These are phyloP conservation scores for Pyrenophora seminiperda DNA, from an alignment of 2,329 filamentous ascomycete genomes.

Conservation along the genomic window DNA sequence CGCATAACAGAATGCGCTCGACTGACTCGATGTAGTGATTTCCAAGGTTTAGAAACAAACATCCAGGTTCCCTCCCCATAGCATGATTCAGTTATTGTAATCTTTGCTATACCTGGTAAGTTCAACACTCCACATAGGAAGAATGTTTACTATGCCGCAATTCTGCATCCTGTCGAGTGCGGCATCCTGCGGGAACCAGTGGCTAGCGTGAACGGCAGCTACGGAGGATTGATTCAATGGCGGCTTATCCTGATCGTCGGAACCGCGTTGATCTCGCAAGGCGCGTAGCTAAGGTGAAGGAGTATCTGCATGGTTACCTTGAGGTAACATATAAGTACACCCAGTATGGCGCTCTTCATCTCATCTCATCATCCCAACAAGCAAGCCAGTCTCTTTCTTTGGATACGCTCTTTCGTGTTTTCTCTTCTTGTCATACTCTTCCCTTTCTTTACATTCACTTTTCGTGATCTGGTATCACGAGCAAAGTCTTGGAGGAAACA, in stretches of 20 bases:
- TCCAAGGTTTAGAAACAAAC: slow-evolving; percentile 31
- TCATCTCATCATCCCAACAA: slow-evolving; percentile 19
- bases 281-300: slow-evolving; percentile 23
- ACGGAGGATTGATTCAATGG: slow-evolving; percentile 25
- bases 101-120: slow-evolving; percentile 15
- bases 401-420: slow-evolving; percentile 24
- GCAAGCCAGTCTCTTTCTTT: slow-evolving; percentile 29
- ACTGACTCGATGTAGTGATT: slow-evolving; percentile 22
- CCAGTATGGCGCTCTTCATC: not conserved
- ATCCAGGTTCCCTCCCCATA: no score
- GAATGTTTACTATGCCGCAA: slow-evolving; percentile 7
- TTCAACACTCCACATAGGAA: slow-evolving; percentile 22
- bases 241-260: slow-evolving; percentile 24
- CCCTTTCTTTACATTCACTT: slow-evolving; percentile 26
- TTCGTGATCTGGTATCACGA: slow-evolving; percentile 31
- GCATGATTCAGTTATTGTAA: slow-evolving; percentile 22
- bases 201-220: slow-evolving; percentile 21
- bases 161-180: slow-evolving; percentile 17
- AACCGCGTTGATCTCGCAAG: slow-evolving; percentile 15
- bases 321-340: no score
- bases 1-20: slow-evolving; percentile 19
- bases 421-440: slow-evolving; percentile 13
- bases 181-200: slow-evolving; percentile 12
- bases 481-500: slow-evolving; percentile 1
- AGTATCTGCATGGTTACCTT: slow-evolving; percentile 11